Conservation (phyloP, 306 rosid species). For the Lupinus albus region DNA sequence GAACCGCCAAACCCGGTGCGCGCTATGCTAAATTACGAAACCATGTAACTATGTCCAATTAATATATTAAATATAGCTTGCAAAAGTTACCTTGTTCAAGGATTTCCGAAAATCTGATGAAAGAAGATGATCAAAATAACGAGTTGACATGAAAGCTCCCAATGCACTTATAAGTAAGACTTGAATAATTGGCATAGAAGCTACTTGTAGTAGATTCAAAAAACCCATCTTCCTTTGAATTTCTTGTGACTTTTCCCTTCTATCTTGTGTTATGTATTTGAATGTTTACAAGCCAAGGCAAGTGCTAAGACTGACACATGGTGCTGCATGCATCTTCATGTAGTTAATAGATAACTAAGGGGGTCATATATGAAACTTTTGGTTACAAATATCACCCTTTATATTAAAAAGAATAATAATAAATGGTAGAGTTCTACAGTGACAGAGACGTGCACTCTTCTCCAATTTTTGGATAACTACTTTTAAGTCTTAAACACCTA, state of each 20-base stretch:
- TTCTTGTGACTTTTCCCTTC: not conserved
- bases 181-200: conserved; percentile 75
- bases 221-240: conserved; percentile 60
- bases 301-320: not conserved
- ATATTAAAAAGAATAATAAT: too few species aligned
- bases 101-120: conserved; percentile 57
- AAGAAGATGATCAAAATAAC: conserved; percentile 59
- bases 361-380: not conserved
- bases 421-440: not conserved
- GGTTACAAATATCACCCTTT: too few species aligned
- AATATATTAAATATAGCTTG: not conserved
- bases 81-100: conserved; percentile 66
- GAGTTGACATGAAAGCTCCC: conserved; percentile 82
- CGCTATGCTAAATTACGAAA: too few species aligned
- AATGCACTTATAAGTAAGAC: conserved; percentile 66
- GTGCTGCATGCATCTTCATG: not conserved
- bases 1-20: too few species aligned
- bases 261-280: not conserved
- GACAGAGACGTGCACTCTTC: not conserved
- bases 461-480: not conserved
- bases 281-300: not conserved
- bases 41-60: too few species aligned
- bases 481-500: not conserved
- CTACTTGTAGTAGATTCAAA: conserved; percentile 60
- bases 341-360: not conserved